Percentiles rank a stretch among this genome's conserved stretches.
Conservation (phyloP, 305 asterid genomes). For the Fraxinus sp. region DNA sequence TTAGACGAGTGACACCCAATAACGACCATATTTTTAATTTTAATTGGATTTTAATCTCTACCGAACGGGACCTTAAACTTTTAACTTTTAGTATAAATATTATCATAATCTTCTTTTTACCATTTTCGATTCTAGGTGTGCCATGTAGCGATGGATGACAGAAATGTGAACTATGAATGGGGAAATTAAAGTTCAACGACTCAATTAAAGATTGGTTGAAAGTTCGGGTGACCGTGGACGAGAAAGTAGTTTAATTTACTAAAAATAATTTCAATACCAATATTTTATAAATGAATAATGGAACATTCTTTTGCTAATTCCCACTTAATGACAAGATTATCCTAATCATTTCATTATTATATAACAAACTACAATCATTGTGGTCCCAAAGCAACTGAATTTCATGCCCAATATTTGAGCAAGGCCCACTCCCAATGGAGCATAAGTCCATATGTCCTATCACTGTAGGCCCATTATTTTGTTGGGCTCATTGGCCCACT, state of each 20-base stretch:
- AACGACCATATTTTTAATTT: too few relatives aligned
- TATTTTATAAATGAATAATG: background rate
- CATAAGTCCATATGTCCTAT: background rate
- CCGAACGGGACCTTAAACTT: too few relatives aligned
- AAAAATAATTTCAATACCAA: background rate
- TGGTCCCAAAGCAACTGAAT: background rate
- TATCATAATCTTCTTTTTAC: too few relatives aligned
- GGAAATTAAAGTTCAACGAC: background rate
- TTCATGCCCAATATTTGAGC: background rate
- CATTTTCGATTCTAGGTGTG: too few relatives aligned
- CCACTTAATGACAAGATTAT: slow-evolving; percentile 21
- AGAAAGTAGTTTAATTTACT: background rate
- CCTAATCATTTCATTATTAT: slow-evolving; percentile 22
- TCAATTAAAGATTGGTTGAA: background rate
- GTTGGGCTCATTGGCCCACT: background rate
- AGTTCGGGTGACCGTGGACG: background rate
- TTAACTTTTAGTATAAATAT: too few relatives aligned
- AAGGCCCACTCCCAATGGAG: background rate
- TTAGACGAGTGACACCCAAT: too few relatives aligned
- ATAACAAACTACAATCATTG: slow-evolving; percentile 2
- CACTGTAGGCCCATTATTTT: slow-evolving; percentile 31
- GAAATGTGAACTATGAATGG: background rate
- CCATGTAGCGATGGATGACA: background rate
- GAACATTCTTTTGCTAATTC: slow-evolving; percentile 19
- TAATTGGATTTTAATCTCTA: too few relatives aligned